Percentiles rank a stretch among this genome's conserved stretches.
phyloP scores from a whole-genome alignment of 371 early-diverging fungal species.

The Scutellospora calospora region DNA sequence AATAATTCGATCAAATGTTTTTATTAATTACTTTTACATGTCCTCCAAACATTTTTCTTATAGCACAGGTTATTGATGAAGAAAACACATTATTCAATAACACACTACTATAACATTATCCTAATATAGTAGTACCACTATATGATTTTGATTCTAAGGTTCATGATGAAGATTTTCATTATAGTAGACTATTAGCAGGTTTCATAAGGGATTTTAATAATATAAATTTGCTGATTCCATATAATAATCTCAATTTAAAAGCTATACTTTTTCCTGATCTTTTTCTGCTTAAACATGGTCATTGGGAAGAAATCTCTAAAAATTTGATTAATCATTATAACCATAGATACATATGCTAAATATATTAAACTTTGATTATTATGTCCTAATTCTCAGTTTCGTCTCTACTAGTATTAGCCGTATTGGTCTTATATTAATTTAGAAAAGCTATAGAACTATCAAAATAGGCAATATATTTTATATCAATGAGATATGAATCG shows the following conservation, averaged over 20 bases:
- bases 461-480: too few relatives aligned
- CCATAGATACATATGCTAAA: background rate
- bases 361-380: background rate
- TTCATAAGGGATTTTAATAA: background rate
- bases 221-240: background rate
- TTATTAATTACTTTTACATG: too few relatives aligned
- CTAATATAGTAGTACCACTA: background rate
- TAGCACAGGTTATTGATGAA: too few relatives aligned
- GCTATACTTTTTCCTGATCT: background rate
- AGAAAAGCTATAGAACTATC: too few relatives aligned
- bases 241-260: background rate
- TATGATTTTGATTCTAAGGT: conserved; percentile 2
- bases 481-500: too few relatives aligned
- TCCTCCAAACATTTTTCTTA: too few relatives aligned
- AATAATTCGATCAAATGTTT: too few relatives aligned
- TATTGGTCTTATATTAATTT: too few relatives aligned
- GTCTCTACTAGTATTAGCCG: too few relatives aligned
- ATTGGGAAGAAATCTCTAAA: background rate
- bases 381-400: background rate
- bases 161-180: conserved; percentile 16
- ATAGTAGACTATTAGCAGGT: background rate
- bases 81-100: too few relatives aligned
- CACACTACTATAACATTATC: too few relatives aligned
- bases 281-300: too few relatives aligned
- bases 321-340: background rate